Base-by-base conservation (phyloP, 2,329 filamentous ascomycete species). In the Colletotrichum sp. region DNA sequence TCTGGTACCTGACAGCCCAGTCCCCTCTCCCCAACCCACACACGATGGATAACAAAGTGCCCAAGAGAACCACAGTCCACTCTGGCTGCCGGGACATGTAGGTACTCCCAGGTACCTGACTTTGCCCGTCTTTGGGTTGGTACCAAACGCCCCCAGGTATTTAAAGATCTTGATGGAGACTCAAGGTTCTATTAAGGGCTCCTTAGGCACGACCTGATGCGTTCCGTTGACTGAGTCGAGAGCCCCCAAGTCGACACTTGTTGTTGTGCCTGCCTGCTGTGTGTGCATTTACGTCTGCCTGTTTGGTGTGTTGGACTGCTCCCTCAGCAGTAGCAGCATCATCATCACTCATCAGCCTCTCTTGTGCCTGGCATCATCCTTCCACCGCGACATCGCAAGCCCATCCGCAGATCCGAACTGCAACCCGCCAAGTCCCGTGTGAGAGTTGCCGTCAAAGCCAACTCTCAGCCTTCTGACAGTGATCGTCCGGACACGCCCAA, bases 141-240 rank as follows among this genome's bases (percentile, higher is more conserved):
- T 65, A 26, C 57, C 30, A 55, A 49, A 63, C 68, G 68, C 68
- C 68, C 57, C 68, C 24, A 49, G 28, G 63, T 76, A 68, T 68
- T 73, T 73, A 76, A 69, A 76, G 59, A 76, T 73, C 59, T 69
- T 52, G 64, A 76, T 69, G 63, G 57, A 60, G 34, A 73, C 71
- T 24, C 16, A 32, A 57, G 21, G 64, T 60, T 73, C 44, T 76
- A 76, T 74, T 65, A 69, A 69, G 74, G 70, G 70, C 49, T 55
- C 49, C 21, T 69, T 57, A 18, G 52, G 64, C 70, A 52, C 34
- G 52, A 74, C 70, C 70, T 69, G 70, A 66, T 59, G 74, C 59
- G 65, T 49, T 52, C 57, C 65, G 49, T 65, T 60, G 70, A 69
- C 64, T 52, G 70, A 74, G 32, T 68, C 70, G 64, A 59, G 57